Percentiles rank a stretch among this genome's conserved stretches.
Evolutionary conservation across 2,329 filamentous ascomycete genomes (phyloP).

Genomic region (Dactylella cylindrospora): DNA sequence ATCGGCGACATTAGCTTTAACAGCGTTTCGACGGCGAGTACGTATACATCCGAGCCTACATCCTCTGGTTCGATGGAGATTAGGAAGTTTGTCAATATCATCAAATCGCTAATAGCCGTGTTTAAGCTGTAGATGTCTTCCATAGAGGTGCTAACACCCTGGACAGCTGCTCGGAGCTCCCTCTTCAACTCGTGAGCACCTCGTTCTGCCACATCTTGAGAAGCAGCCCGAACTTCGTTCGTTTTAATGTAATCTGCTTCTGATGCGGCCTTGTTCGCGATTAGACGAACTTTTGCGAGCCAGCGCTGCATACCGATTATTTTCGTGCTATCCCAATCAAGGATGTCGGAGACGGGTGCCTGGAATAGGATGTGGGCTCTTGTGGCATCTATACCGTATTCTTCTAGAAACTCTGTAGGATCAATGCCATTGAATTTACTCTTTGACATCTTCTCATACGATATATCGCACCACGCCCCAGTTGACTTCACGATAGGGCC

Average conservation of each 20-base stretch:
- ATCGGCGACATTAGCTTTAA: conserved; percentile 76
- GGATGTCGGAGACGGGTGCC: conserved; percentile 76
- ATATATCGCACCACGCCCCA: conserved; percentile 56
- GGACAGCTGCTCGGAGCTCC: conserved; percentile 48
- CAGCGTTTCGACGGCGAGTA: conserved; percentile 60
- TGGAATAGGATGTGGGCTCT: conserved; percentile 87
- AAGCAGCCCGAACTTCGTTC: conserved; percentile 3
- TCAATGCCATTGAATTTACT: conserved; percentile 92
- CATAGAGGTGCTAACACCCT: conserved; percentile 68
- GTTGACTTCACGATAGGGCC: conserved; percentile 64
- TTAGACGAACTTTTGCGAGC: conserved; percentile 65
- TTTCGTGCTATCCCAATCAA: conserved; percentile 84
- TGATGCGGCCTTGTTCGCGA: conserved; percentile 22
- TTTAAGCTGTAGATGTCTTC: conserved; percentile 75
- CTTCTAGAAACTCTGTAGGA: conserved; percentile 69
- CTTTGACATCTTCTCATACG: conserved; percentile 91
- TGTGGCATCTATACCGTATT: conserved; percentile 79
- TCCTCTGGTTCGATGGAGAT: conserved; percentile 53
- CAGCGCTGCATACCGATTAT: conserved; percentile 80
- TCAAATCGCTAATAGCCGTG: conserved; percentile 79
- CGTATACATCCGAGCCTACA: conserved; percentile 52
- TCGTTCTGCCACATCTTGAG: background rate
- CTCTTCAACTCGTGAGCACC: conserved; percentile 4
- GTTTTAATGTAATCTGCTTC: conserved; percentile 27
- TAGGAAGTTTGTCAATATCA: conserved; percentile 73